phyloP scores from a whole-genome alignment of 805 yeast genomes.

The Myxozyma neglecta region DNA sequence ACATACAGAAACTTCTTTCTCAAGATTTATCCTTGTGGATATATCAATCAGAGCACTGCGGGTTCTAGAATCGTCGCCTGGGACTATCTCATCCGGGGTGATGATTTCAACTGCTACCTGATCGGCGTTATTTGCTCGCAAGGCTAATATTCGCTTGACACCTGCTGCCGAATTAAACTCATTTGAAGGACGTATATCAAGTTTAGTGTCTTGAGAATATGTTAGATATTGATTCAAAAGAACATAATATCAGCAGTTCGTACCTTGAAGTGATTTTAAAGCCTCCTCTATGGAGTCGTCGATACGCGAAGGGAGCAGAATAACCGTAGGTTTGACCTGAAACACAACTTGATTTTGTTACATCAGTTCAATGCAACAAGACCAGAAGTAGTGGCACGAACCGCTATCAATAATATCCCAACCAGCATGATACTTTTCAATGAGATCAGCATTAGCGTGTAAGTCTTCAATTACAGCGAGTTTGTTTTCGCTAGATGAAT shows the following conservation, averaged over 20 bases:
- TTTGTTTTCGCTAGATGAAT: slow-evolving; percentile 8
- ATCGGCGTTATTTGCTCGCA: neutral
- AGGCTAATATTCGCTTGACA: slow-evolving; percentile 10
- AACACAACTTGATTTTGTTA: slow-evolving; percentile 14
- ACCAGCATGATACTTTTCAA: slow-evolving; percentile 19
- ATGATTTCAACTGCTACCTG: neutral
- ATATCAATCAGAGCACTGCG: slow-evolving; percentile 5
- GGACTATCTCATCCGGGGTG: slow-evolving; percentile 1
- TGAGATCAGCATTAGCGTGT: slow-evolving; percentile 19
- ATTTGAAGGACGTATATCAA: slow-evolving; percentile 22
- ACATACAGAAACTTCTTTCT: slow-evolving; percentile 21
- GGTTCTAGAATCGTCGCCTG: neutral
- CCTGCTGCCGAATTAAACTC: slow-evolving; percentile 19
- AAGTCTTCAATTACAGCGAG: slow-evolving; percentile 21
- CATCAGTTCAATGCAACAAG: neutral
- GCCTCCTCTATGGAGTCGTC: slow-evolving; percentile 20
- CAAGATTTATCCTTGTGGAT: slow-evolving; percentile 18
- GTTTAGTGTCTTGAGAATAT: neutral
- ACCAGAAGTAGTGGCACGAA: neutral
- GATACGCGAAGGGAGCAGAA: slow-evolving; percentile 21
- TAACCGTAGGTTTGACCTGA: slow-evolving; percentile 23
- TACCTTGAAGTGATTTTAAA: slow-evolving; percentile 2
- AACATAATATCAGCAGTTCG: neutral
- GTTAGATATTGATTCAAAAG: neutral
- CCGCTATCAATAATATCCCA: slow-evolving; percentile 24